Evolutionary conservation across 1,284 basidiomycete genomes (phyloP), one percentile per base, ranked within the genome.

Genomic region (Microbotryum scabiosae): DNA sequence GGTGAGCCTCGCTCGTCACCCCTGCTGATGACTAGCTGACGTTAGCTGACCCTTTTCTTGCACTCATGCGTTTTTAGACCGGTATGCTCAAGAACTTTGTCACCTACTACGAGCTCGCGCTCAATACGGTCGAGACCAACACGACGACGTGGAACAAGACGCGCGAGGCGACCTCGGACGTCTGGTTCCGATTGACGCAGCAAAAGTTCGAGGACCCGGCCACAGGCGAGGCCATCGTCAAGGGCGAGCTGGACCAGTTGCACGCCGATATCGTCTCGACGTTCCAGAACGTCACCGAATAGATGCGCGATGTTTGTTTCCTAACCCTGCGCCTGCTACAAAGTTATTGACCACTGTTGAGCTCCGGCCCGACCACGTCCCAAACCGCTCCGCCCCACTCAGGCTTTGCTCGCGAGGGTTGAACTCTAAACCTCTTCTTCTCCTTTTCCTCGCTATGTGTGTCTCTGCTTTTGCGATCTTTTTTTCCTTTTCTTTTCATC

Each of bases 51-150:
- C 30, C 30, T 30, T 2, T 30, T 7, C 30, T 30, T 30, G 30
- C 30, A 9, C 30, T 30, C 30, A 9, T 30, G 30, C 30, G 30
- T 1, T 28, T 73, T 68, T 74, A 94, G 52, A 87, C 85, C 62
- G 90, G 84, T 57, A 99, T 99, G 96, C 79, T 98, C 73, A 85
- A 84, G 73, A 96, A 96, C 79, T 91, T 97, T 75, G 89, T 97
- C 67, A 83, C 84, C n/a, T 97, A 92, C 83, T 87, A 96, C 73
- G 87, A 97, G 75, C 79, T 82, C 28, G 90, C 94, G 7, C 81
- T 88, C 73, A 87, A 84, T 75, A 88, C 90, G 20, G 88, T 96
- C 56, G 82, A 85, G 53, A 84, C 87, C 70, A 73, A 75, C 60
- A 84, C 86, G 53, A 90, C 94, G 71, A 96, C 93, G n/a, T 99